Evolutionary conservation across 2,329 filamentous ascomycete genomes (phyloP), one percentile per base, ranked within the genome.

Genomic region (Xylaria sp.): DNA sequence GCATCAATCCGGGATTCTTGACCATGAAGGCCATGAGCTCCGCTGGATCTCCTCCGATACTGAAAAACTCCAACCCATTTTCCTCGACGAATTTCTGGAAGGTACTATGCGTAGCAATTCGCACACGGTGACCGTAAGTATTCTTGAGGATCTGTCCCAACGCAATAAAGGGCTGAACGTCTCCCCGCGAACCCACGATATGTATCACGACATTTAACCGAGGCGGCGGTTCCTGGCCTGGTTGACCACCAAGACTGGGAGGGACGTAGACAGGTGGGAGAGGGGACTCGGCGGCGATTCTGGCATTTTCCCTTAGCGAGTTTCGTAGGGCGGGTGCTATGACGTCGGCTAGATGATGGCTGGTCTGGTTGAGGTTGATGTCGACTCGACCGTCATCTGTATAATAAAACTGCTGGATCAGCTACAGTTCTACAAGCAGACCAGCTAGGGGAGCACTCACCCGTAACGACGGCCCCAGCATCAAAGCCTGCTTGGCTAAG

Each of bases 291-390:
- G 65, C 44, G 17, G 65, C 60, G 34, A 50, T 34, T 11, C 66
- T 66, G 21, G 61, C 74, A 48, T 85, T 79, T 40, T 80, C 73
- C 34, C 77, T 74, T 19, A 85, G 72, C 63, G 88, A 79, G 57
- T 78, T 76, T 56, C 80, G 73, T 39, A 92, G 69, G 7, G 86
- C 83, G 2, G 88, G 87, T 0, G 83, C 80, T 21, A 92, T 78
- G 11, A 92, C 76, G 55, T 86, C 83, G 2, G 88, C 84, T 3
- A 93, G 76, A 50, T 82, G 82, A 50, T 79, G 75, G 62, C 81
- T 86, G 61, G 84, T 87, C 69, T 91, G 87, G 66, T 88, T 86
- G 72, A 94, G 90, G 58, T 86, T 87, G 74, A 94, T 91, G 66
- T 91, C 86, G 63, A 94, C 80, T 66, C 91, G 84, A 20, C 90